Evolutionary conservation across 305 asterid genomes (phyloP).

Genomic region (Rubia tinctorum): DNA sequence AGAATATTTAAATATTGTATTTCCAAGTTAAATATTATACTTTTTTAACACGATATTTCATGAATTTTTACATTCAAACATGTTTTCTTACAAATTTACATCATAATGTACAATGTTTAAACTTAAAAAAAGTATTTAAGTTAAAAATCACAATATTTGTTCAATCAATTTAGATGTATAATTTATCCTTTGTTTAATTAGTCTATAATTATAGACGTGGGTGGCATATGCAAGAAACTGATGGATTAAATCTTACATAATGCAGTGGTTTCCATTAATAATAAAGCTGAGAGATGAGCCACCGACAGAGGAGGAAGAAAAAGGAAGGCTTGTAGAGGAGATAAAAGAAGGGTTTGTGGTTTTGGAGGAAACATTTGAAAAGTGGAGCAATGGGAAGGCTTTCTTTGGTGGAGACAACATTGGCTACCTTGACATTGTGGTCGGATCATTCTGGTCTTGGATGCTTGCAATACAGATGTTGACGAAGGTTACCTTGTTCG

Average conservation of each 20-base stretch:
- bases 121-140: no score
- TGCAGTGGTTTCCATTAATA: background rate
- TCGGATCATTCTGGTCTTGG: conserved; percentile 18
- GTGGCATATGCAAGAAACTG: no score
- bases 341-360: conserved; percentile 8
- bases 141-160: no score
- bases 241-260: background rate
- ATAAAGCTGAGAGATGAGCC: conserved; percentile 1
- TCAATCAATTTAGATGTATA: no score
- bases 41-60: no score
- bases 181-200: no score
- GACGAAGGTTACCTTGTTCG: conserved; percentile 17
- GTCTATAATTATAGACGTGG: no score
- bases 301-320: background rate
- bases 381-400: conserved; percentile 16
- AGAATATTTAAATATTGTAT: no score
- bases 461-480: conserved; percentile 17
- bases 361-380: conserved; percentile 17
- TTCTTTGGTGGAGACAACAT: conserved; percentile 25
- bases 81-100: no score
- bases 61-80: no score
- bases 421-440: conserved; percentile 22
- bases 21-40: no score
- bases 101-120: no score
- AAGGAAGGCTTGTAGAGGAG: background rate